These are phyloP conservation scores for Daedalea quercina DNA, from an alignment of 768 basidiomycete genomes.

Conservation along the genomic window DNA sequence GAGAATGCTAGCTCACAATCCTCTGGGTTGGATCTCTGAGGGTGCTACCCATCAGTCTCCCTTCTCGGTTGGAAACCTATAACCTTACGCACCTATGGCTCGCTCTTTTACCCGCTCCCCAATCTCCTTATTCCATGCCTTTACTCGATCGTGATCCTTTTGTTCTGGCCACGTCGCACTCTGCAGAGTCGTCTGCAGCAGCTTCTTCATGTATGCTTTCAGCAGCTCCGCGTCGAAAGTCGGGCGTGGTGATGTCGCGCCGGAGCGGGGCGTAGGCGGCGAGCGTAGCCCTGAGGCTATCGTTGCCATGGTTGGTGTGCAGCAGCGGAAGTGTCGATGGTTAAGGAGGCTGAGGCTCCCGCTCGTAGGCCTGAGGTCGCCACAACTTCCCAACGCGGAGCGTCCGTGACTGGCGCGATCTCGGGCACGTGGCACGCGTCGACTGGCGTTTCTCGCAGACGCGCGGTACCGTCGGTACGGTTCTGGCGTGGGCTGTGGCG, in stretches of 20 bases:
- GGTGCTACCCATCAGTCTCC: neutral
- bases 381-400: neutral
- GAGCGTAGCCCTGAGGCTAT: slow-evolving; percentile 11
- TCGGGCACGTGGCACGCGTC: slow-evolving; percentile 9
- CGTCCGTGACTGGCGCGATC: slow-evolving; percentile 2
- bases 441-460: slow-evolving; percentile 4
- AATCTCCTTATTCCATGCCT: slow-evolving; percentile 77
- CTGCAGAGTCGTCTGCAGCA: slow-evolving; percentile 64
- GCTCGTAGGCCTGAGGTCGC: neutral
- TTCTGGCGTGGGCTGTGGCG: neutral
- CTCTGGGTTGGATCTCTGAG: slow-evolving; percentile 66
- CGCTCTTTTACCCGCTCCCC: slow-evolving; percentile 80
- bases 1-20: slow-evolving; percentile 55
- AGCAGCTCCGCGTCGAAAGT: slow-evolving; percentile 68
- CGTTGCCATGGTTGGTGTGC: neutral
- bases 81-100: slow-evolving; percentile 47
- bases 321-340: neutral
- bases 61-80: neutral
- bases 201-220: slow-evolving; percentile 76
- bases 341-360: neutral
- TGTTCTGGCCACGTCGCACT: slow-evolving; percentile 58
- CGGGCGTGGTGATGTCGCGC: slow-evolving; percentile 53
- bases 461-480: neutral
- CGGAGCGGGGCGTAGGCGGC: slow-evolving; percentile 19
- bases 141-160: slow-evolving; percentile 64